These are phyloP conservation scores for Pythium phragmitis DNA, from an alignment of 352 stramenopile species.

Conservation along the genomic window DNA sequence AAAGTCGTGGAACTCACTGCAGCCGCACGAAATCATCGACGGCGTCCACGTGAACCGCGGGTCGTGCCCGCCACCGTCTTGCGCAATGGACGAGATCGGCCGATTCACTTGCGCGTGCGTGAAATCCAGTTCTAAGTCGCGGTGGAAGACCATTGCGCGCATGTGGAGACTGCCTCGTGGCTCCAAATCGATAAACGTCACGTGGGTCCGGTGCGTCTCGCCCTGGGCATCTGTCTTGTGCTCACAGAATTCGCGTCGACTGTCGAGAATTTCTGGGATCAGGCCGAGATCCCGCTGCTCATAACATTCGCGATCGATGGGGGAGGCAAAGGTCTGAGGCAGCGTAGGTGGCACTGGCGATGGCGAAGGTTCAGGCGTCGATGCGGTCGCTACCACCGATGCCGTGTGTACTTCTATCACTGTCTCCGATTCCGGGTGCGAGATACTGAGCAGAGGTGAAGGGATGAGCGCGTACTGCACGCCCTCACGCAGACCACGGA, in stretches of 20 bases:
- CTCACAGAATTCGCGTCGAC: conserved; percentile 6
- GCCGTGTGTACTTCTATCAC: conserved; percentile 5
- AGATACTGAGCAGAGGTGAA: neutral
- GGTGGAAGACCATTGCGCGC: conserved; percentile 31
- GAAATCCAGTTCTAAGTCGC: conserved; percentile 56
- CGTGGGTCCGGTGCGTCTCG: neutral
- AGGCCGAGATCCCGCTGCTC: conserved; percentile 12
- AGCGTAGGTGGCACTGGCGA: neutral
- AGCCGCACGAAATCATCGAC: conserved; percentile 16
- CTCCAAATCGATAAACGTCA: conserved; percentile 28
- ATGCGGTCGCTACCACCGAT: neutral
- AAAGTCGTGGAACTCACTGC: conserved; percentile 13
- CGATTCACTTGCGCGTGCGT: conserved; percentile 18
- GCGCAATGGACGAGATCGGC: conserved; percentile 30
- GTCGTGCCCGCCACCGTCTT: conserved; percentile 39
- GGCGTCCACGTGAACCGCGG: conserved; percentile 28
- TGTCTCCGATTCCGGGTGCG: too few relatives aligned
- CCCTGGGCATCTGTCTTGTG: neutral
- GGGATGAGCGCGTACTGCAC: neutral
- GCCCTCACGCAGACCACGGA: neutral
- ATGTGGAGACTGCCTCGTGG: conserved; percentile 22
- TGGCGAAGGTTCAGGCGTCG: neutral
- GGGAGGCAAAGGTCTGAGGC: neutral
- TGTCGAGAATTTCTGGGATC: neutral
- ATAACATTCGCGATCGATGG: conserved; percentile 9